Base-by-base conservation (phyloP, 805 yeast species). In the Yarrowia deformans region DNA sequence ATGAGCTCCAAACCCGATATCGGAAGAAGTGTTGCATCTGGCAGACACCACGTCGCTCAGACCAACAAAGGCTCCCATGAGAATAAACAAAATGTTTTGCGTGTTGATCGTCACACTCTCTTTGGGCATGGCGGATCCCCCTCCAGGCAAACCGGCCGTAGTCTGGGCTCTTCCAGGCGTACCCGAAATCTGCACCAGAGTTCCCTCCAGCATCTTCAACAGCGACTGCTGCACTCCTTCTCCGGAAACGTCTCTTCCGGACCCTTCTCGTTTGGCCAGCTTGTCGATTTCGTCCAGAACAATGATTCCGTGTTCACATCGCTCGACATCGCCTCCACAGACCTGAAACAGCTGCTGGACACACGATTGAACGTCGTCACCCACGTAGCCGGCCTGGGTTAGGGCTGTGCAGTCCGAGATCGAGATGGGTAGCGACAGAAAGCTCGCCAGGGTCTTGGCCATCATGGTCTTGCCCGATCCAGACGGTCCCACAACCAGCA, bases 211-310 rank as follows among this genome's bases (percentile, higher is more conserved):
- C 56, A 86, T 78, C 72, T 87, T 87, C 71, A 86, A 73, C 14
- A 86, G 74, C 0, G 88, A 85, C 72, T 86, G 89, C 72, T 86
- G 90, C 18, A 87, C 89, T 61, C 90, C 89, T 75, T 87, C 89
- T 8, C 90, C 90, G 0, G 88, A 80, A 1, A 86, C 87, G 74
- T 86, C 90, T 71, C 85, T 84, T 42, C 80, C 79, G 43, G 79
- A 76, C 13, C 81, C 80, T 0, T 82, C 76, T 1, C 85, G 84
- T 71, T 84, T 84, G 0, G 89, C 83, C 12, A 87, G 73, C 71
- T 86, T 87, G 72, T 87, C 89, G 23, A 86, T 78, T 72, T 87
- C 90, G 74, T 87, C 89, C 4, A 87, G 74, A 3, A 87, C 89
- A 61, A 87, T 81, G 37, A 86, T 85, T 5, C 90, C 90, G 69